Percentiles rank a stretch among this genome's conserved stretches.
phyloP scores from a whole-genome alignment of 352 stramenopile species.

The Elongisporangium undulatum region DNA sequence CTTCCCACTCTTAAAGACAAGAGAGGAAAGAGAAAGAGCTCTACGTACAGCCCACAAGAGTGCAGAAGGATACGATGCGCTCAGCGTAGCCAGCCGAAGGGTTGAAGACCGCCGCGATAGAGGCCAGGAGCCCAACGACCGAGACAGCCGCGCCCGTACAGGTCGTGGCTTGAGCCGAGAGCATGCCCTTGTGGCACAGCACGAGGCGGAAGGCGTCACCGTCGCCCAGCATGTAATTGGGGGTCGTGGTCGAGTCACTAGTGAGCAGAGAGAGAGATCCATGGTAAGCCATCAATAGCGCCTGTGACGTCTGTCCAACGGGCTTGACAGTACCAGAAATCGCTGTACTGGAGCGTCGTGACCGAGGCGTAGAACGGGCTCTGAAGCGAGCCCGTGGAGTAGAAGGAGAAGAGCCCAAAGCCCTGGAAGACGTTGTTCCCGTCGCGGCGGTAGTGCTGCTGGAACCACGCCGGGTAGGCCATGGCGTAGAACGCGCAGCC shows the following conservation, averaged over 20 bases:
- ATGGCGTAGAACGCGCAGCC: slow-evolving; percentile 77
- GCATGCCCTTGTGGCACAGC: slow-evolving; percentile 70
- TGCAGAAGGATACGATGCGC: slow-evolving; percentile 74
- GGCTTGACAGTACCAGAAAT: slow-evolving; percentile 46
- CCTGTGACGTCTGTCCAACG: background rate
- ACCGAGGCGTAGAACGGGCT: slow-evolving; percentile 77
- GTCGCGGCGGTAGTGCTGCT: slow-evolving; percentile 77
- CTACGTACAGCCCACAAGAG: slow-evolving; percentile 74
- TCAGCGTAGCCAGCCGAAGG: slow-evolving; percentile 72
- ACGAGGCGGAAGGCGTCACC: slow-evolving; percentile 66
- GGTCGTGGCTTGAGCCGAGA: slow-evolving; percentile 61
- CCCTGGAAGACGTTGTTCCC: slow-evolving; percentile 73
- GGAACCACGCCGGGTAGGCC: slow-evolving; percentile 82
- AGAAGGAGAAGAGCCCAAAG: slow-evolving; percentile 79
- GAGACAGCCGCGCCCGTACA: slow-evolving; percentile 54
- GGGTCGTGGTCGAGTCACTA: slow-evolving; percentile 26
- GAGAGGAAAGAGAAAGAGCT: slow-evolving; percentile 2
- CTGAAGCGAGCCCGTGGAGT: slow-evolving; percentile 68
- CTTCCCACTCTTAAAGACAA: slow-evolving; percentile 1
- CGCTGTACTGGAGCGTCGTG: slow-evolving; percentile 71
- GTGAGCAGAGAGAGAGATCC: background rate
- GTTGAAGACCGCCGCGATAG: slow-evolving; percentile 72
- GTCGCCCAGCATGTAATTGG: slow-evolving; percentile 84
- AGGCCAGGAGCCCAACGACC: slow-evolving; percentile 50
- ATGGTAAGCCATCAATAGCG: background rate